A percentile compares a stretch with the other conserved stretches of the same genome.
Evolutionary conservation across 2,329 filamentous ascomycete species (phyloP).

Genomic region (Grosmannia clavigera): DNA sequence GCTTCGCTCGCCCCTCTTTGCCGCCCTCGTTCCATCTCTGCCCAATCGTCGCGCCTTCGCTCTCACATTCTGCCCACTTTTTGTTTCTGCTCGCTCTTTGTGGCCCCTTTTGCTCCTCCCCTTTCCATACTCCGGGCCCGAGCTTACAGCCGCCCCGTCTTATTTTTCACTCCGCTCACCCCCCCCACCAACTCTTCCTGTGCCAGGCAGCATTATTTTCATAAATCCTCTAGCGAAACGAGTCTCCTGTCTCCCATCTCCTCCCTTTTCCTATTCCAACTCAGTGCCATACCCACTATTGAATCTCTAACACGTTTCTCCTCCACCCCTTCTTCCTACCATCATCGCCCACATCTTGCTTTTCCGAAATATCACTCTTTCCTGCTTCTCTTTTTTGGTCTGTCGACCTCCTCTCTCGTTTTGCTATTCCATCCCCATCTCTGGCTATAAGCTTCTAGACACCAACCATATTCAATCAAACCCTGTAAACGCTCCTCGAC

Average conservation of each 20-base stretch:
- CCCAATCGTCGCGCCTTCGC: not conserved
- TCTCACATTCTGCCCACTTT: not conserved
- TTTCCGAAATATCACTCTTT: not conserved
- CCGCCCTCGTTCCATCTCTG: too few relatives aligned
- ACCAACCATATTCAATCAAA: not conserved
- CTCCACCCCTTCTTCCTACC: not conserved
- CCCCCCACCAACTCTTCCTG: not conserved
- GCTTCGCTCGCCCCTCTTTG: too few relatives aligned
- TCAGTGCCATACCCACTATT: not conserved
- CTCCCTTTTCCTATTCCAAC: not conserved
- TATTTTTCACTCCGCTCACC: not conserved
- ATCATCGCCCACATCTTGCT: not conserved
- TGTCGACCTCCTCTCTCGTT: not conserved
- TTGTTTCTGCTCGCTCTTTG: not conserved
- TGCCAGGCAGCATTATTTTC: not conserved
- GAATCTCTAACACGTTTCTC: constrained; percentile 2
- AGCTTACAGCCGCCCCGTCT: not conserved
- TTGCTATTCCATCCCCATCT: not conserved
- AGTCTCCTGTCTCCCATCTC: not conserved
- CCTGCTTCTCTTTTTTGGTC: not conserved
- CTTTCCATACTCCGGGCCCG: not conserved
- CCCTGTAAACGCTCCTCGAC: not conserved
- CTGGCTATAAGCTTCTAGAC: not conserved
- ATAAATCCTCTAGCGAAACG: not conserved
- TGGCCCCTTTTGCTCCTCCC: not conserved